A percentile compares a stretch with the other conserved stretches of the same genome.
These are phyloP conservation scores for Bryoglossum gracile DNA, from an alignment of 495 filamentous ascomycete species.

Conservation along the genomic window DNA sequence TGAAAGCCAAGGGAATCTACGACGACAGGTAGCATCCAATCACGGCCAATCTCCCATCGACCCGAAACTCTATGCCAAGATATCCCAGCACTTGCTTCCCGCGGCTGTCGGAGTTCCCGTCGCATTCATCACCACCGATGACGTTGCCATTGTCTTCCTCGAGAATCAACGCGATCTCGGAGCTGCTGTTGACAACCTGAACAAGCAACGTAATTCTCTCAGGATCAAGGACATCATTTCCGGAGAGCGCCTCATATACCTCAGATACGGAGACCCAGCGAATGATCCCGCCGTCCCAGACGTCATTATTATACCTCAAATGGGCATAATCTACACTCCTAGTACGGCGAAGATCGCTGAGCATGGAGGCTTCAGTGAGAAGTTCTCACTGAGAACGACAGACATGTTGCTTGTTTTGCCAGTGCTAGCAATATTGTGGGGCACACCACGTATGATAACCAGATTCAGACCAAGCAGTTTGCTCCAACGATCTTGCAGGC, in stretches of 20 bases:
- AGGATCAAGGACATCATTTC: slow-evolving; percentile 30
- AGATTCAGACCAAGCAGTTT: slow-evolving; percentile 25
- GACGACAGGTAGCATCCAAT: slow-evolving; percentile 33
- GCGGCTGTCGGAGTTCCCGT: slow-evolving; percentile 25
- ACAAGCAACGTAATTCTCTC: slow-evolving; percentile 13
- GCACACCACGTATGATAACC: slow-evolving; percentile 13
- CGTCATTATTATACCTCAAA: slow-evolving; percentile 29
- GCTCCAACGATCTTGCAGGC: slow-evolving; percentile 31
- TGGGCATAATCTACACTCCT: slow-evolving; percentile 33
- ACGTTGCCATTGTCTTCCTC: slow-evolving; percentile 33
- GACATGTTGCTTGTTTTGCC: slow-evolving; percentile 29
- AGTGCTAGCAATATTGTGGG: slow-evolving; percentile 23
- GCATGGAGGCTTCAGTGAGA: slow-evolving; percentile 30
- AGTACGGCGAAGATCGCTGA: slow-evolving; percentile 29
- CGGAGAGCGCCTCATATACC: slow-evolving; percentile 20
- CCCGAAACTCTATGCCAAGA: slow-evolving; percentile 24
- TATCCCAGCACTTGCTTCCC: slow-evolving; percentile 22
- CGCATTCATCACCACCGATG: slow-evolving; percentile 25
- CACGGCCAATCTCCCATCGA: slow-evolving; percentile 34
- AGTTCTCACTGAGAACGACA: slow-evolving; percentile 29
- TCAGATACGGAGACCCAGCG: slow-evolving; percentile 29
- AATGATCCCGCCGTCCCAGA: slow-evolving; percentile 32
- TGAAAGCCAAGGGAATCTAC: slow-evolving; percentile 29
- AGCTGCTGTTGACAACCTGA: slow-evolving; percentile 25
- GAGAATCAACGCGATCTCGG: slow-evolving; percentile 19